Evolutionary conservation across 1,139 yeast species (phyloP), one percentile per base, ranked within the genome.

Genomic region (Tardiomyces blankii): DNA sequence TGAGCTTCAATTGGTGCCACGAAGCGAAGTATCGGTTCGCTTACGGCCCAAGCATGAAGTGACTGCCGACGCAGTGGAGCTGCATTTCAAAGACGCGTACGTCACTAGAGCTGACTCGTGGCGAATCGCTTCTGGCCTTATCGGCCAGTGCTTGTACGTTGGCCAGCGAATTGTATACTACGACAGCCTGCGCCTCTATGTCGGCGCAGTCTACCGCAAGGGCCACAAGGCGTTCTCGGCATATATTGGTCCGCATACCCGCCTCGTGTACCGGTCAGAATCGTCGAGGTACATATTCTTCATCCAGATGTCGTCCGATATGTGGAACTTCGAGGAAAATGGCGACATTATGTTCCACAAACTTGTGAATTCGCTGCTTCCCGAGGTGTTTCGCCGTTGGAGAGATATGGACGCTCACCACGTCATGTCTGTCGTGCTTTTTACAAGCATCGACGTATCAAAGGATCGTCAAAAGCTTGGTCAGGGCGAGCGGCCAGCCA

Each of bases 241-340:
- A 3, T 86, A 80, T 56, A 70, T 91, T 43, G 84, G 89, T 2
- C 77, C 77, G 14, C 72, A 77, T 32, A 89, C 98, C 3, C 82
- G 82, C 53, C 68, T 91, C 18, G 85, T 88, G 0, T 91, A 84
- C 59, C 72, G 98, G 44, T 86, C 96, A 1, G 96, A 91, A 56
- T 82, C 95, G 42, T 94, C 97, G 1, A 77, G 85, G 48, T 67
- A 89, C 49, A 76, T 88, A 12, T 85, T 89, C 43, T 70, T 93
- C 50, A 79, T 93, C 44, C 98, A 93, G 61, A 77, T 89, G 53
- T 85, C 96, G 1, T 74, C 83, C 39, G 99, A 93, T 59, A 93
- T 91, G 96, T 93, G 97, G 95, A 88, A 89, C 60, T 93, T 93
- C 63, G 97, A 91, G 64, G 96, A 89, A 59, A 84, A 83, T 54